phyloP scores from a whole-genome alignment of 1,284 basidiomycete species.

The Ceratobasidium sp. region DNA sequence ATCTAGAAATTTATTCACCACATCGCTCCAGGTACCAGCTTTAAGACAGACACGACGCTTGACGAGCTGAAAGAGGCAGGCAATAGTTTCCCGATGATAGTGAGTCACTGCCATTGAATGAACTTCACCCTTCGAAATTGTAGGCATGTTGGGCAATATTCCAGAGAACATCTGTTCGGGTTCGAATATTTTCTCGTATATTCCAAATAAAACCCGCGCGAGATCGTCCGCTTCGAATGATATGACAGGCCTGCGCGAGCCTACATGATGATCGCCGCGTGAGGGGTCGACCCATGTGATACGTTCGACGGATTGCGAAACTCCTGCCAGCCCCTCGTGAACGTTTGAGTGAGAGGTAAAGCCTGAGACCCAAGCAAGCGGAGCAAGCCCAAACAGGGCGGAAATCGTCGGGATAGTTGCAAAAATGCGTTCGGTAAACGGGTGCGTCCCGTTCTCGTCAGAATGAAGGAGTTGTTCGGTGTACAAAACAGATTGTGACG shows the following conservation, averaged over 20 bases:
- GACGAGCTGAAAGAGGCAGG: not conserved
- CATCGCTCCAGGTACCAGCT: constrained; percentile 5
- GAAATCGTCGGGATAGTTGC: constrained; percentile 28
- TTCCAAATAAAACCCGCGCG: not conserved
- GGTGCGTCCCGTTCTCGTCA: constrained; percentile 1
- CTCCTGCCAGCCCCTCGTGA: not conserved
- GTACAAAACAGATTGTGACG: constrained; percentile 28
- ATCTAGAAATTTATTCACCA: not conserved
- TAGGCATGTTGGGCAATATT: too few relatives aligned
- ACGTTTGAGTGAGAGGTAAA: constrained; percentile 22
- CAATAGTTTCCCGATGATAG: constrained; percentile 24
- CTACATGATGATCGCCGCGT: constrained; percentile 18
- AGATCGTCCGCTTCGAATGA: constrained; percentile 28
- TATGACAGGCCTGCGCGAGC: not conserved
- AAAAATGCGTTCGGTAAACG: constrained; percentile 12
- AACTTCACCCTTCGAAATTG: not conserved
- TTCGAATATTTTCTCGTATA: constrained; percentile 56
- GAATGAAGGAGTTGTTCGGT: constrained; percentile 17
- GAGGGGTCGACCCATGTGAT: constrained; percentile 29
- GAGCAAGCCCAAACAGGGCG: constrained; percentile 7
- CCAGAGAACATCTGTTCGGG: too few relatives aligned
- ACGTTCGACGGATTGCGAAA: constrained; percentile 19
- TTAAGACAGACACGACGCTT: not conserved
- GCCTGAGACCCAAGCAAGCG: constrained; percentile 17
- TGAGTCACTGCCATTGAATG: not conserved